These are phyloP conservation scores for Neoboletus subvelutipes DNA, from an alignment of 768 basidiomycete species.

Conservation along the genomic window DNA sequence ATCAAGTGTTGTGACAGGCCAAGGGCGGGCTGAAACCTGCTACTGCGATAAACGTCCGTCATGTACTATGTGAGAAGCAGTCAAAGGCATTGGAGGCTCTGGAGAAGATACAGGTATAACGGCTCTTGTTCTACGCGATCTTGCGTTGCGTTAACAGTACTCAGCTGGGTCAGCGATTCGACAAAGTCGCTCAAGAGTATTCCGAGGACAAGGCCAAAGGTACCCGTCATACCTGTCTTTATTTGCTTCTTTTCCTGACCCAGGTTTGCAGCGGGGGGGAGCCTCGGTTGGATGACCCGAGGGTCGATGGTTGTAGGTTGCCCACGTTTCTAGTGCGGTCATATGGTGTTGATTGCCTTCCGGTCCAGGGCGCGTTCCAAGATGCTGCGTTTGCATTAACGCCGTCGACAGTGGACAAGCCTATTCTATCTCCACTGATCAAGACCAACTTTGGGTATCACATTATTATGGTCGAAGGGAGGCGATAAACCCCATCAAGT, in stretches of 20 bases:
- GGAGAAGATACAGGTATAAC: conserved; percentile 69
- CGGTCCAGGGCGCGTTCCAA: conserved; percentile 65
- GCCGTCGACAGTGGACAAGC: conserved; percentile 81
- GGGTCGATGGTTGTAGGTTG: conserved; percentile 77
- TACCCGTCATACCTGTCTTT: conserved; percentile 22
- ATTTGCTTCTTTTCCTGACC: conserved; percentile 3
- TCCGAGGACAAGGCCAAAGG: conserved; percentile 92
- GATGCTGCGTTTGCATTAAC: conserved; percentile 82
- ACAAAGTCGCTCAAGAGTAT: conserved; percentile 87
- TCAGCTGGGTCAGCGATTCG: conserved; percentile 78
- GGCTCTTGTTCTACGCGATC: background rate
- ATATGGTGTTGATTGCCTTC: conserved; percentile 2
- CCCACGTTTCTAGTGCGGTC: background rate
- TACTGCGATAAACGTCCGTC: conserved; percentile 80
- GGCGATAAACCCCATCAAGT: conserved; percentile 43
- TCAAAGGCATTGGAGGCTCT: conserved; percentile 77
- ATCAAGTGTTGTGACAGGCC: conserved; percentile 31
- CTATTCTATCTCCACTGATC: conserved; percentile 65
- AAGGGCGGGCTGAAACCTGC: conserved; percentile 72
- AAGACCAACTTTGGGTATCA: conserved; percentile 88
- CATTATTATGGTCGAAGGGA: conserved; percentile 89
- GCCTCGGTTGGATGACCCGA: conserved; percentile 82
- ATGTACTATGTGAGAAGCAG: conserved; percentile 87
- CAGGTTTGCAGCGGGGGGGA: conserved; percentile 64
- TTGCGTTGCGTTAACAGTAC: background rate